Conservation (phyloP, 1,284 basidiomycete genomes). For the Wolfiporia cocos region DNA sequence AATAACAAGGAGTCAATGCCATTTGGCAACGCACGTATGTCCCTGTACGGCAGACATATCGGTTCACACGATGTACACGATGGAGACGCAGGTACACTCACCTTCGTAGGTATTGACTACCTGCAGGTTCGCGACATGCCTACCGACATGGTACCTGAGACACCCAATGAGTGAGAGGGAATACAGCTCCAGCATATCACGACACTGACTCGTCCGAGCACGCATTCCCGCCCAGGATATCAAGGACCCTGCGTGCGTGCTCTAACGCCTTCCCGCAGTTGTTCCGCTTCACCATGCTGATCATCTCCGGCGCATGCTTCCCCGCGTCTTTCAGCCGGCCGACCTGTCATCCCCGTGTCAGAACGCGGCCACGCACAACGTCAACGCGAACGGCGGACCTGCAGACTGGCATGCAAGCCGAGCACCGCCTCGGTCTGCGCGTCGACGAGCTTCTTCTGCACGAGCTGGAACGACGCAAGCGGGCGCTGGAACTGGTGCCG, state of each 20-base stretch:
- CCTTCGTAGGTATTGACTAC: slow-evolving; percentile 93
- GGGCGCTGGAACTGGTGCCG: slow-evolving; percentile 87
- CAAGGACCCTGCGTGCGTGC: slow-evolving; percentile 74
- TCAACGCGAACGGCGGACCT: slow-evolving; percentile 16
- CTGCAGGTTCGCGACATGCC: slow-evolving; percentile 89
- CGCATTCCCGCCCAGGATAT: slow-evolving; percentile 90
- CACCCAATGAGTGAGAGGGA: neutral
- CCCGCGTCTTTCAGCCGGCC: slow-evolving; percentile 87
- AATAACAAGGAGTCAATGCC: slow-evolving; percentile 3
- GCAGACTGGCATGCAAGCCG: slow-evolving; percentile 75
- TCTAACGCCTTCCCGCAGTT: slow-evolving; percentile 91
- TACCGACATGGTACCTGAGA: slow-evolving; percentile 76
- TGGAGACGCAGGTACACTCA: slow-evolving; percentile 24
- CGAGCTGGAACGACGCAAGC: slow-evolving; percentile 90
- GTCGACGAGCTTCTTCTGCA: slow-evolving; percentile 96
- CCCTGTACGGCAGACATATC: slow-evolving; percentile 21
- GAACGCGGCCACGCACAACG: neutral
- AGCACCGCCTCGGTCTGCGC: slow-evolving; percentile 83
- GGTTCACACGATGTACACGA: slow-evolving; percentile 6
- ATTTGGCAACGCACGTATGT: slow-evolving; percentile 41
- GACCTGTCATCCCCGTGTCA: slow-evolving; percentile 39
- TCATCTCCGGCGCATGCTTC: slow-evolving; percentile 84
- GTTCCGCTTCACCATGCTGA: slow-evolving; percentile 93
- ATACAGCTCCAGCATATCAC: neutral
- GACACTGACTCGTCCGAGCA: slow-evolving; percentile 77